Evolutionary conservation across 2,329 filamentous ascomycete genomes (phyloP).

Genomic region (Colletotrichum sp.): DNA sequence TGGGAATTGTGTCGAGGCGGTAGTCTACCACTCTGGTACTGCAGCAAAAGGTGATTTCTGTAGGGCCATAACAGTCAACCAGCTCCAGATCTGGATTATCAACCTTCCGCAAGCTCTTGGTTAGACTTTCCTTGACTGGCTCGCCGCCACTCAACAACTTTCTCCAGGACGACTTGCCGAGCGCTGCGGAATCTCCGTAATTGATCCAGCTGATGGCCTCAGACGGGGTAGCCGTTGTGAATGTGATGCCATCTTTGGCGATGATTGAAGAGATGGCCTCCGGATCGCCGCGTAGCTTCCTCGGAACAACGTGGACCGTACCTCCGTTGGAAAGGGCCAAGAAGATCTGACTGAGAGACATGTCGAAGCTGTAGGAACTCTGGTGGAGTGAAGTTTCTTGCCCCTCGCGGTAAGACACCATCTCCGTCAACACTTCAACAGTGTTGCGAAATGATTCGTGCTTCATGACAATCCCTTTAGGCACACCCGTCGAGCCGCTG

Average conservation of each 20-base stretch:
- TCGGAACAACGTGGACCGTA: conserved; percentile 37
- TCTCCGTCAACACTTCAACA: conserved; percentile 3
- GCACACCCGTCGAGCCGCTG: conserved; percentile 35
- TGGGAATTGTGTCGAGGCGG: conserved; percentile 25
- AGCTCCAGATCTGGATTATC: conserved; percentile 10
- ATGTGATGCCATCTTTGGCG: conserved; percentile 35
- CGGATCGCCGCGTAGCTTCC: conserved; percentile 35
- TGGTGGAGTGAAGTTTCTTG: conserved; percentile 40
- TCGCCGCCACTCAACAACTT: conserved; percentile 25
- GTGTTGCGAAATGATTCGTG: conserved; percentile 34
- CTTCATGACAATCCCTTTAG: conserved; percentile 44
- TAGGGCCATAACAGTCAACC: conserved; percentile 31
- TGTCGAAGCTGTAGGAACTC: conserved; percentile 44
- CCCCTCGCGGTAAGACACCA: conserved; percentile 16
- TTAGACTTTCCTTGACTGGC: background rate
- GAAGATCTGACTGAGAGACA: conserved; percentile 43
- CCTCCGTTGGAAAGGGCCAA: conserved; percentile 39
- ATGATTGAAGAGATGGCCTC: conserved; percentile 39
- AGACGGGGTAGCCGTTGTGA: conserved; percentile 43
- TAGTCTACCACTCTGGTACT: background rate
- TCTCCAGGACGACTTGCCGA: conserved; percentile 22
- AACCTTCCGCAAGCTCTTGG: conserved; percentile 13
- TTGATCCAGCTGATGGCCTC: conserved; percentile 40
- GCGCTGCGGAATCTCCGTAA: conserved; percentile 14
- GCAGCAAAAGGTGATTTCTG: conserved; percentile 27